These are phyloP conservation scores for Agaricus blazei DNA, from an alignment of 768 basidiomycete species.

Conservation along the genomic window DNA sequence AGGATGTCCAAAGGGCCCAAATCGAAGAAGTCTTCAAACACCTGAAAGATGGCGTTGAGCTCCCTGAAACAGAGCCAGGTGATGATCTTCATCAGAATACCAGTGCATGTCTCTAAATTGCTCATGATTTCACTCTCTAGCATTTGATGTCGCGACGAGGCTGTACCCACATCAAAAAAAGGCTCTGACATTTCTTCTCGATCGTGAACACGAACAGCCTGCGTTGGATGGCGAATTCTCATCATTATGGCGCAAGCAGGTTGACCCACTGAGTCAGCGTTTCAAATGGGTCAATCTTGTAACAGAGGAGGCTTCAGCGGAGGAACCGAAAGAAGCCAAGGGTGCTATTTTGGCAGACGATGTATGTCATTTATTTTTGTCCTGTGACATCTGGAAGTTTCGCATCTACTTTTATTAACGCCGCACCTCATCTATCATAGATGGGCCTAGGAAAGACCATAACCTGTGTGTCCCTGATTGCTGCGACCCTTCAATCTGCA, in stretches of 20 bases:
- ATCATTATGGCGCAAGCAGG: constrained; percentile 64
- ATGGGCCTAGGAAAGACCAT: constrained; percentile 99
- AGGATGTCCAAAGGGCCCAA: constrained; percentile 89
- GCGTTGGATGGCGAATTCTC: constrained; percentile 56
- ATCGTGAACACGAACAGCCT: constrained; percentile 70
- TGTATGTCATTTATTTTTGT: constrained; percentile 44
- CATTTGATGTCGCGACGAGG: constrained; percentile 69
- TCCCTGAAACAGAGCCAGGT: constrained; percentile 85
- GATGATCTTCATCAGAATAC: constrained; percentile 21
- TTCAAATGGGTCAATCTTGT: constrained; percentile 76
- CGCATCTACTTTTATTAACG: constrained; percentile 6
- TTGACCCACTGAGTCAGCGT: constrained; percentile 40
- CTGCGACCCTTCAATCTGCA: constrained; percentile 74
- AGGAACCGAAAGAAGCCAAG: constrained; percentile 68
- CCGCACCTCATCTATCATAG: constrained; percentile 34
- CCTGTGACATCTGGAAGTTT: neutral
- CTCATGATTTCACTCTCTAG: constrained; percentile 27
- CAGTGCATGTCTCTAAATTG: neutral
- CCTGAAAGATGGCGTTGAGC: constrained; percentile 80
- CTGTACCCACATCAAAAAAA: constrained; percentile 99
- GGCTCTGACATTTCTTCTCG: constrained; percentile 90
- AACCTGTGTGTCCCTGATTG: constrained; percentile 90
- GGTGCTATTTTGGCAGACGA: constrained; percentile 96
- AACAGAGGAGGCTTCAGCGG: constrained; percentile 69
- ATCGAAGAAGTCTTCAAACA: constrained; percentile 93